Percentiles rank a stretch among this genome's conserved stretches.
phyloP scores from a whole-genome alignment of 805 yeast species.

The Diddensiella caesifluorescens region DNA sequence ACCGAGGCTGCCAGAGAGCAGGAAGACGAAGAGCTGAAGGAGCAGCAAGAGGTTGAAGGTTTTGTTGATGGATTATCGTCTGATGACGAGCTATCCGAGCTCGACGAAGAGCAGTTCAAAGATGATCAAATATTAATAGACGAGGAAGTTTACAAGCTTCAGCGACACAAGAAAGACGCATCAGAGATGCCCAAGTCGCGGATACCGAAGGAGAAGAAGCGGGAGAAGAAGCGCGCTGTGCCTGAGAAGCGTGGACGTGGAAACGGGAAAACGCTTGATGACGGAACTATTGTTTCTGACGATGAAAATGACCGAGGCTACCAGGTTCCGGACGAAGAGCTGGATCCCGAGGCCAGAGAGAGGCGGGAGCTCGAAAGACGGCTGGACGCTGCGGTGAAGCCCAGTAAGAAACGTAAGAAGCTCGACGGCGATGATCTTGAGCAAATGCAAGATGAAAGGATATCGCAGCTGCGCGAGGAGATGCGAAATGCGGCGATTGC shows the following conservation, averaged over 20 bases:
- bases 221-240: constrained; percentile 15
- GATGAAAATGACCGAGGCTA: constrained; percentile 18
- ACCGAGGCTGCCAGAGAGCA: neutral
- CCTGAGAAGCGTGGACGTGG: constrained; percentile 8
- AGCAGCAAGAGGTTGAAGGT: neutral
- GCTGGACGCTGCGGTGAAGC: constrained; percentile 72
- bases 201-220: constrained; percentile 17
- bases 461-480: constrained; percentile 71
- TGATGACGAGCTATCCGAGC: constrained; percentile 31
- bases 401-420: constrained; percentile 46
- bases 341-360: constrained; percentile 40
- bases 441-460: constrained; percentile 88
- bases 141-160: constrained; percentile 36
- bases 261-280: constrained; percentile 10
- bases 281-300: constrained; percentile 17
- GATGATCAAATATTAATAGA: constrained; percentile 32
- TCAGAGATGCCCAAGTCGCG: constrained; percentile 4
- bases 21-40: neutral
- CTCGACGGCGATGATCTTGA: constrained; percentile 92
- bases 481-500: constrained; percentile 73
- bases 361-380: constrained; percentile 76
- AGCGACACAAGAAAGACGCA: constrained; percentile 30
- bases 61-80: neutral
- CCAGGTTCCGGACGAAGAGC: constrained; percentile 24
- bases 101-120: constrained; percentile 36